Evolutionary conservation across 179 eudicot species (phyloP).

Genomic region (Pouteria campechiana): DNA sequence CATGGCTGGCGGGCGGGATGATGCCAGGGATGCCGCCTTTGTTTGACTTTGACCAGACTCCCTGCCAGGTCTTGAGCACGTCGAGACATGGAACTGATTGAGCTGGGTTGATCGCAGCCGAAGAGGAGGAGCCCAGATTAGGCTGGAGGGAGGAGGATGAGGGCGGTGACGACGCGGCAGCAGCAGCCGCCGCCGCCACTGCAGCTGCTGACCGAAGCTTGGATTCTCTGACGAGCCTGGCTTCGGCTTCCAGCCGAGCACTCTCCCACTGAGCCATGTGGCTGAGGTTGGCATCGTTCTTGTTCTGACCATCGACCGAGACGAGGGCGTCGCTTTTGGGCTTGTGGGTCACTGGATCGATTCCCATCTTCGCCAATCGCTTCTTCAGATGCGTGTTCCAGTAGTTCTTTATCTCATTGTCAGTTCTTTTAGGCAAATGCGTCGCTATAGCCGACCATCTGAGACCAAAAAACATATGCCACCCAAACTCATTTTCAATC

Average conservation of each 20-base stretch:
- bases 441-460: constrained; percentile 99
- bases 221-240: constrained; percentile 70
- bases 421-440: constrained; percentile 86
- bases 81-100: constrained; percentile 37
- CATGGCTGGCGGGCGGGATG: constrained; percentile 2
- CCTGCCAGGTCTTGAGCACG: constrained; percentile 51
- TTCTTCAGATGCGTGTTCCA: constrained; percentile 97
- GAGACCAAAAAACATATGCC: constrained; percentile 5
- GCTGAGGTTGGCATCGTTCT: constrained; percentile 70
- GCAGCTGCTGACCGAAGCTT: constrained; percentile 25
- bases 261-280: constrained; percentile 99
- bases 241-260: constrained; percentile 98
- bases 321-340: constrained; percentile 63
- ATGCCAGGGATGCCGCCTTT: background rate
- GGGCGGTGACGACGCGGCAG: constrained; percentile 1
- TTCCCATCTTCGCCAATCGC: constrained; percentile 79
- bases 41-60: constrained; percentile 10
- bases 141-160: background rate
- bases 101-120: background rate
- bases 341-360: constrained; percentile 91
- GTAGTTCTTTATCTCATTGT: constrained; percentile 85
- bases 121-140: constrained; percentile 1
- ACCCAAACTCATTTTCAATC: too few species aligned
- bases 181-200: background rate
- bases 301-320: constrained; percentile 38